phyloP scores from a whole-genome alignment of 352 stramenopile species.

The Phytophthora kernoviae region DNA sequence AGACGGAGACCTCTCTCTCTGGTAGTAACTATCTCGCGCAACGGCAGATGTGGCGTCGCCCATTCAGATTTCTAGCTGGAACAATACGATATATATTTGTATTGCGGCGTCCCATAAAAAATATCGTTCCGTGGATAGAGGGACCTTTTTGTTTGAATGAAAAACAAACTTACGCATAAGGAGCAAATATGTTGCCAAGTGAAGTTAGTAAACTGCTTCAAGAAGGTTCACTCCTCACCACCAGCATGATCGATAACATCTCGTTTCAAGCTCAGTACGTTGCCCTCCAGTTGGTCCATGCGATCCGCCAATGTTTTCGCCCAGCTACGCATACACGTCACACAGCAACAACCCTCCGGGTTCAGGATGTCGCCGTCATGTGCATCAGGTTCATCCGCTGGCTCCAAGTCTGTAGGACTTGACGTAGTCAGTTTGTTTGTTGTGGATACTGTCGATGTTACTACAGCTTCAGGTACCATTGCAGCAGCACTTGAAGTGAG shows the following conservation, averaged over 20 bases:
- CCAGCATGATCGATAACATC: slow-evolving; percentile 7
- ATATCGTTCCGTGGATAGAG: too few species aligned
- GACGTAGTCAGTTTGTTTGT: neutral
- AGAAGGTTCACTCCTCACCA: neutral
- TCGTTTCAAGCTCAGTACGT: slow-evolving; percentile 22
- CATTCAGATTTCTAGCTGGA: slow-evolving; percentile 3
- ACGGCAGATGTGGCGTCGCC: slow-evolving; percentile 7
- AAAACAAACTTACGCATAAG: too few species aligned
- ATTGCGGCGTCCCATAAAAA: too few species aligned
- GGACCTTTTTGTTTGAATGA: too few species aligned
- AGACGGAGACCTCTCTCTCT: slow-evolving; percentile 4
- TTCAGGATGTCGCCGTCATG: slow-evolving; percentile 35
- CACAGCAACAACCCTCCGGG: slow-evolving; percentile 30
- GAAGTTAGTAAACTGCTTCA: too few species aligned
- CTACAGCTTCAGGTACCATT: slow-evolving; percentile 10
- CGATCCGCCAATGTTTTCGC: slow-evolving; percentile 28
- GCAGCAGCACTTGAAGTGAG: neutral
- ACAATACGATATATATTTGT: slow-evolving; percentile 14
- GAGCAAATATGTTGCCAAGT: too few species aligned
- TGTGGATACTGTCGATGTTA: neutral
- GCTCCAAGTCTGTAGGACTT: slow-evolving; percentile 4
- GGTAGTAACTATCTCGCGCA: slow-evolving; percentile 1
- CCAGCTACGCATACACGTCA: slow-evolving; percentile 37
- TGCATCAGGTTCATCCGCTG: slow-evolving; percentile 1
- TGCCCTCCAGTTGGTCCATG: slow-evolving; percentile 35